These are phyloP conservation scores for Phytophthora idaei DNA, from an alignment of 352 stramenopile genomes.

Conservation along the genomic window DNA sequence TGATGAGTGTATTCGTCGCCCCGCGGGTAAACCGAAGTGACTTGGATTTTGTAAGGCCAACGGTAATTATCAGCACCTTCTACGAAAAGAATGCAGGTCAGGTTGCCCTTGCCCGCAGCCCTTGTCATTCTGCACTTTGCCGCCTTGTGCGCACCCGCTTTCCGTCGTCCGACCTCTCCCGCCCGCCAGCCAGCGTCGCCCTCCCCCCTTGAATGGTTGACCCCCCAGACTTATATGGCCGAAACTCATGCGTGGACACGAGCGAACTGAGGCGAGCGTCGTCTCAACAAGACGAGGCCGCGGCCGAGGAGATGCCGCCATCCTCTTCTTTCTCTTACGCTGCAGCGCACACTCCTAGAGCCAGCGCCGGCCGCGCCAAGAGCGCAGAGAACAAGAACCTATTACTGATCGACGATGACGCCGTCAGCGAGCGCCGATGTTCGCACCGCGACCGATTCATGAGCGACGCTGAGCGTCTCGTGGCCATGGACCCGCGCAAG, in stretches of 20 bases:
- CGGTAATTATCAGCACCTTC: conserved; percentile 16
- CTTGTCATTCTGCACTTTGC: conserved; percentile 27
- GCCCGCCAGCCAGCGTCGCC: neutral
- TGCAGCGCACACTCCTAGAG: conserved; percentile 69
- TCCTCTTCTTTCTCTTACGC: conserved; percentile 71
- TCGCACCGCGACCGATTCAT: conserved; percentile 62
- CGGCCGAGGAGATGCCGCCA: conserved; percentile 33
- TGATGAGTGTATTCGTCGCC: conserved; percentile 14
- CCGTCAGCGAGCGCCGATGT: conserved; percentile 16
- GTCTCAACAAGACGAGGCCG: conserved; percentile 23
- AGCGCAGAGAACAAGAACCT: conserved; percentile 26
- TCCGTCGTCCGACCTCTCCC: neutral
- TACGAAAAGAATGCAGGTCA: conserved; percentile 10
- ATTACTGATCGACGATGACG: conserved; percentile 32
- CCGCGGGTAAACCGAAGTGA: conserved; percentile 4
- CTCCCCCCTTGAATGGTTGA: conserved; percentile 47
- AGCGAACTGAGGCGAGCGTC: conserved; percentile 36
- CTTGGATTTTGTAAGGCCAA: conserved; percentile 21
- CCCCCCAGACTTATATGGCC: conserved; percentile 39
- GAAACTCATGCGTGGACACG: conserved; percentile 36
- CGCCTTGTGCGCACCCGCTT: conserved; percentile 5
- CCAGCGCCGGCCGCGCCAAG: conserved; percentile 12
- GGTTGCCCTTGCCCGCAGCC: neutral
- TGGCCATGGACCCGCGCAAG: conserved; percentile 50
- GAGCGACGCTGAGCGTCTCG: conserved; percentile 60